A percentile compares a stretch with the other conserved stretches of the same genome.
Conservation (phyloP, 768 basidiomycete genomes). For the Filobasidium wieringae region DNA sequence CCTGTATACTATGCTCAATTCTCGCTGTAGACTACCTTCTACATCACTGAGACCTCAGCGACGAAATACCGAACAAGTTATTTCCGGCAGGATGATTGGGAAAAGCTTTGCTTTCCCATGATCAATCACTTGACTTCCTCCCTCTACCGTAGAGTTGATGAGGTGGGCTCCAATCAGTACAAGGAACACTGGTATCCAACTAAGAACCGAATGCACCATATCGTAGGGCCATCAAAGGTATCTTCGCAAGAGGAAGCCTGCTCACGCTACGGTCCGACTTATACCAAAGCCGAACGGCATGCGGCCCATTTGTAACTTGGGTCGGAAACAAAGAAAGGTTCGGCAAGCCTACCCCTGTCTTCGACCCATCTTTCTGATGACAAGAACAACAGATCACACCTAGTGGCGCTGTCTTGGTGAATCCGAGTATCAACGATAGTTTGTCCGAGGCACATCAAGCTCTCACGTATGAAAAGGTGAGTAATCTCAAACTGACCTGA, state of each 20-base stretch:
- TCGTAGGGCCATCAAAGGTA: conserved; percentile 8
- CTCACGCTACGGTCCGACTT: conserved; percentile 47
- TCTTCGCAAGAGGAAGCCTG: background rate
- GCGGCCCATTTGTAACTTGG: conserved; percentile 81
- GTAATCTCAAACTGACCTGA: conserved; percentile 9
- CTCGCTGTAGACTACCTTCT: conserved; percentile 70
- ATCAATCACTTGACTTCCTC: conserved; percentile 57
- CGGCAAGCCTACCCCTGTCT: background rate
- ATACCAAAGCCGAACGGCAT: conserved; percentile 93
- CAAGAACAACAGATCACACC: background rate
- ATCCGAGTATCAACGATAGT: conserved; percentile 73
- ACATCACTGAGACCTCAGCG: conserved; percentile 80
- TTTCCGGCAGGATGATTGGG: conserved; percentile 92
- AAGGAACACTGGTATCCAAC: background rate
- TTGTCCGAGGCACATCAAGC: conserved; percentile 76
- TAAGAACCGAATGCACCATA: background rate
- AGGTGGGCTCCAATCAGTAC: conserved; percentile 43
- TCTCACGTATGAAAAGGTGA: conserved; percentile 73
- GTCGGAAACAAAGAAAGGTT: conserved; percentile 9
- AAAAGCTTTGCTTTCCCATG: conserved; percentile 65
- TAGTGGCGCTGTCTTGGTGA: conserved; percentile 10
- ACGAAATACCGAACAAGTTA: conserved; percentile 73
- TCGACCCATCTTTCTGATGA: background rate
- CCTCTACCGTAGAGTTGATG: conserved; percentile 59
- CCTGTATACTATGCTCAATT: background rate